Evolutionary conservation across 2,329 filamentous ascomycete species (phyloP).

Genomic region (Pezicula neosporulosa): DNA sequence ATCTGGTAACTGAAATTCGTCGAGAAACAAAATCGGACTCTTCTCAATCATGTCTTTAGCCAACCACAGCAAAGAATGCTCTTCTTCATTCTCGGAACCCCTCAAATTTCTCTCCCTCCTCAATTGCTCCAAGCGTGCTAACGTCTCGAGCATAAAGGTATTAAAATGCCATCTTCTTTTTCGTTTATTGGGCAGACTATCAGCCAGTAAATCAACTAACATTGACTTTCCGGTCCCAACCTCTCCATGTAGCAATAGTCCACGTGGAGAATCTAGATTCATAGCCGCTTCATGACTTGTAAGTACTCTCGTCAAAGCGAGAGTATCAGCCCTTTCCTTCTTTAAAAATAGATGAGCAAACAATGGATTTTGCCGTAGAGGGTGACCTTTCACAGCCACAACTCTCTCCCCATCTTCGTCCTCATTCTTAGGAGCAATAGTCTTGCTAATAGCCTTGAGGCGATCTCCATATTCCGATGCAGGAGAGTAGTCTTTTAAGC

Average conservation of each 20-base stretch:
- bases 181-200: constrained; percentile 68
- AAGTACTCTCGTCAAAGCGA: constrained; percentile 66
- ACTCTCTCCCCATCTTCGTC: constrained; percentile 29
- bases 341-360: constrained; percentile 57
- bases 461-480: constrained; percentile 64
- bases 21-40: constrained; percentile 74
- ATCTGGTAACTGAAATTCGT: constrained; percentile 83
- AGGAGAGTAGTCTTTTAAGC: constrained; percentile 76
- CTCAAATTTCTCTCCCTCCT: constrained; percentile 32
- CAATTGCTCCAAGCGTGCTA: constrained; percentile 68
- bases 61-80: constrained; percentile 71
- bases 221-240: constrained; percentile 83
- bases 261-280: constrained; percentile 67
- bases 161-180: constrained; percentile 82
- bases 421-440: constrained; percentile 24
- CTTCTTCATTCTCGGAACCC: constrained; percentile 25
- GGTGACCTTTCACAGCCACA: constrained; percentile 49
- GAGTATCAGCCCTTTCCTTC: constrained; percentile 49
- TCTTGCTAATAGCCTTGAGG: constrained; percentile 55
- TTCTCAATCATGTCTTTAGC: constrained; percentile 73
- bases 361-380: constrained; percentile 55
- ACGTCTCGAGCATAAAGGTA: constrained; percentile 78
- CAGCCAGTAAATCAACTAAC: constrained; percentile 79
- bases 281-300: constrained; percentile 70
- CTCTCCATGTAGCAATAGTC: constrained; percentile 75